Evolutionary conservation across 2,329 filamentous ascomycete species (phyloP).

Genomic region (Fusarium mexicanum): DNA sequence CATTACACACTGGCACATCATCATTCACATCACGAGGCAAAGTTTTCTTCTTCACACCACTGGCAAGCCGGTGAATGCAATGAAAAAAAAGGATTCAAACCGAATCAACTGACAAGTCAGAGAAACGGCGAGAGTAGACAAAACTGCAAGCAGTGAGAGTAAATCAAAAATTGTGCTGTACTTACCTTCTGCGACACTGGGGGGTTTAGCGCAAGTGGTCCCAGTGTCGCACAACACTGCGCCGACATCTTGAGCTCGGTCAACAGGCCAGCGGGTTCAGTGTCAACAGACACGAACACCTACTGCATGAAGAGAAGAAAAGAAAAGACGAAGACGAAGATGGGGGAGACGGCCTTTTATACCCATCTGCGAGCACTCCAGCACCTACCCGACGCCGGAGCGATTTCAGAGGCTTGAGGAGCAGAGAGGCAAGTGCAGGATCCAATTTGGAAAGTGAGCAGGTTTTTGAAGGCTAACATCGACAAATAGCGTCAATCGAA

Average conservation of each 20-base stretch:
- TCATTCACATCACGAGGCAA: neutral
- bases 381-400: neutral
- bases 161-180: neutral
- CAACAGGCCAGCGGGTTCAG: too few species aligned
- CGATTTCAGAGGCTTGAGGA: too few species aligned
- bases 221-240: neutral
- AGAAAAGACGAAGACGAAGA: neutral
- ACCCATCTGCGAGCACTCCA: neutral
- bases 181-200: neutral
- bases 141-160: neutral
- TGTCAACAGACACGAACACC: too few species aligned
- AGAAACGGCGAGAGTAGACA: neutral
- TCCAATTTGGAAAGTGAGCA: neutral
- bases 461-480: neutral
- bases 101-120: neutral
- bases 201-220: neutral
- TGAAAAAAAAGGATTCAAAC: neutral
- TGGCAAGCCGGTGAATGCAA: constrained; percentile 5
- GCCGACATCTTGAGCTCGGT: neutral
- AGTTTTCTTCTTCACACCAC: neutral
- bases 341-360: neutral
- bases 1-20: neutral
- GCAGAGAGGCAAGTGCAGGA: neutral
- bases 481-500: neutral
- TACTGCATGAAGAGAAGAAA: neutral